These are phyloP conservation scores for Candida mesenterica DNA, from an alignment of 1,139 yeast genomes.

Conservation along the genomic window DNA sequence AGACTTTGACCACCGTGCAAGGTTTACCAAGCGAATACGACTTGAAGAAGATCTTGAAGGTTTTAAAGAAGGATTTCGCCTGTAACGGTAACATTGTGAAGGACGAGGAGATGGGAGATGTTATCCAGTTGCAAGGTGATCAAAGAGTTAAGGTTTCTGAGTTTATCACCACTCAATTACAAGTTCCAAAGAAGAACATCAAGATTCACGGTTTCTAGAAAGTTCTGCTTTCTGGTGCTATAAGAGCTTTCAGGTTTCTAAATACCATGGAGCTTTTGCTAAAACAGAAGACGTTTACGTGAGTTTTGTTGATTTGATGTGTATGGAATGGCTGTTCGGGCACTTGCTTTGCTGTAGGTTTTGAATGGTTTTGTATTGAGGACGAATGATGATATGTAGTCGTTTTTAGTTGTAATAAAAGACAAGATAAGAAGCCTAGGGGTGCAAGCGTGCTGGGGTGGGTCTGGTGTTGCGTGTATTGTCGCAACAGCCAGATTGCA, in stretches of 20 bases:
- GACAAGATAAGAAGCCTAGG: background rate
- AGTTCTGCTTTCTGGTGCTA: no score
- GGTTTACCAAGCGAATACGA: conserved; percentile 96
- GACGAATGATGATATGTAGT: background rate
- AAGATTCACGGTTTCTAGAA: conserved; percentile 98
- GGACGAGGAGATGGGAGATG: conserved; percentile 95
- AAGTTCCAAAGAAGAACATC: conserved; percentile 91
- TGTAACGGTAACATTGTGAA: conserved; percentile 98
- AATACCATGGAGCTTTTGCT: background rate
- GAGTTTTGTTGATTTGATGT: no score
- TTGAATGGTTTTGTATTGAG: background rate
- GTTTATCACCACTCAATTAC: conserved; percentile 83
- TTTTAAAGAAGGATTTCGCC: conserved; percentile 95
- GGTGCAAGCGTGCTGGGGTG: no score
- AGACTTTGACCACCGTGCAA: conserved; percentile 97
- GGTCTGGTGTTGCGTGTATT: no score
- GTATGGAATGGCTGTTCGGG: no score
- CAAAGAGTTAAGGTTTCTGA: conserved; percentile 97
- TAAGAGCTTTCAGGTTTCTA: no score
- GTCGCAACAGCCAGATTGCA: no score
- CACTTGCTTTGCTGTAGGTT: no score
- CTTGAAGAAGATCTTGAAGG: conserved; percentile 88
- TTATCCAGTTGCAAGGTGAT: conserved; percentile 97
- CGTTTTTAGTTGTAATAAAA: background rate
- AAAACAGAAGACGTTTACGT: no score